These are phyloP conservation scores for Microglena sp. DNA, from an alignment of 139 green algal species.

Conservation along the genomic window DNA sequence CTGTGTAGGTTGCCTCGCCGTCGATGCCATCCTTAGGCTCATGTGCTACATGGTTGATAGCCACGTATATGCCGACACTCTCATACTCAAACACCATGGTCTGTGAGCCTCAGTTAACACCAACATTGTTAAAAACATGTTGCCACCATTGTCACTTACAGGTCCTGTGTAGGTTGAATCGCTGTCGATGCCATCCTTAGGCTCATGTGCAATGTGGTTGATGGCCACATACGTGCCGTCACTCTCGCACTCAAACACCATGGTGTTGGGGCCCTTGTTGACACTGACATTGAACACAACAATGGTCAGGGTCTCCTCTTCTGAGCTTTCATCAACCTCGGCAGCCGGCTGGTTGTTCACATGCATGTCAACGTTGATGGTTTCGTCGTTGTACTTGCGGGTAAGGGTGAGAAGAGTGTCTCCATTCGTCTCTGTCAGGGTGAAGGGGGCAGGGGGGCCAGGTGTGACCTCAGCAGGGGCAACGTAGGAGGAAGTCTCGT, in stretches of 20 bases:
- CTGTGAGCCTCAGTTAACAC: too few relatives aligned
- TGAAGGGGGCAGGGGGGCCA: conserved; percentile 19
- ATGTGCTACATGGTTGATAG: too few relatives aligned
- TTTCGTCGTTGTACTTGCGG: conserved; percentile 13
- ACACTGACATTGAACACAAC: conserved; percentile 23
- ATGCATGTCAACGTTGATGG: conserved; percentile 15
- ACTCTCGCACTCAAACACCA: conserved; percentile 42
- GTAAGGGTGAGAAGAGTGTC: conserved; percentile 21
- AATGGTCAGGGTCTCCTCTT: conserved; percentile 14
- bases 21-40: too few relatives aligned
- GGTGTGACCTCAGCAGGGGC: conserved; percentile 6
- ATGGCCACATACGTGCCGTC: conserved; percentile 38
- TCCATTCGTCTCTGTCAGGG: conserved; percentile 11
- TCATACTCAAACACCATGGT: too few relatives aligned
- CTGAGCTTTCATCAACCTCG: conserved; percentile 3
- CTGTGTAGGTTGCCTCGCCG: too few relatives aligned
- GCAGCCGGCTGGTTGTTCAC: conserved; percentile 24
- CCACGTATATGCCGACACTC: too few relatives aligned
- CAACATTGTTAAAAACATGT: not conserved
- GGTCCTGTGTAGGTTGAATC: conserved; percentile 8
- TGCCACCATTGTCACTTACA: not conserved
- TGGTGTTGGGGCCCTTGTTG: conserved; percentile 9
- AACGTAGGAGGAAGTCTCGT: conserved; percentile 11
- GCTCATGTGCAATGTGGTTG: conserved; percentile 11
- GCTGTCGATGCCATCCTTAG: not conserved